Evolutionary conservation across 768 basidiomycete genomes (phyloP).

Genomic region (Pilatotrama ljubarskyi): DNA sequence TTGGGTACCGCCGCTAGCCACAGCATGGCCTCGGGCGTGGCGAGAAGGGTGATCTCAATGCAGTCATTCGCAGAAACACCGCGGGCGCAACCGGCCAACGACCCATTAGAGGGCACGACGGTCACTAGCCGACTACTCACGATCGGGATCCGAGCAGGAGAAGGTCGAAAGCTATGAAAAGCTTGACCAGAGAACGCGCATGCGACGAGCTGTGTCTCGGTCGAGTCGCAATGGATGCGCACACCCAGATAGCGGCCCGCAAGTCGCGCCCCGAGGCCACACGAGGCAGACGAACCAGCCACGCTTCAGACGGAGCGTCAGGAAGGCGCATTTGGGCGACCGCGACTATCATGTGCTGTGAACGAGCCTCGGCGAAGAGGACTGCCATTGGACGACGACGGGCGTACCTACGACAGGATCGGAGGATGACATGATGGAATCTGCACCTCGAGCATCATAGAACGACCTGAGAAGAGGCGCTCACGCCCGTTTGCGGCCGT

Average conservation of each 20-base stretch:
- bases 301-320: slow-evolving; percentile 14
- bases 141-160: neutral
- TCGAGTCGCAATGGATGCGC: neutral
- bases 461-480: slow-evolving; percentile 12
- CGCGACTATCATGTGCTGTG: slow-evolving; percentile 18
- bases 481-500: slow-evolving; percentile 12
- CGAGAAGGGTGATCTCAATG: neutral
- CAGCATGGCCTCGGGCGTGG: slow-evolving; percentile 6
- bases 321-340: slow-evolving; percentile 10
- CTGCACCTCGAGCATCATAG: slow-evolving; percentile 21
- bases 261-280: slow-evolving; percentile 1
- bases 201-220: neutral
- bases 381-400: slow-evolving; percentile 14
- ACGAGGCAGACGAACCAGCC: slow-evolving; percentile 14
- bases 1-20: slow-evolving; percentile 4
- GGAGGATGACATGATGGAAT: slow-evolving; percentile 26
- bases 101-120: neutral
- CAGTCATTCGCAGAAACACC: neutral
- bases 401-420: slow-evolving; percentile 21
- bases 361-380: slow-evolving; percentile 1
- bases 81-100: neutral
- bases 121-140: neutral
- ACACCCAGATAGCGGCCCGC: slow-evolving; percentile 13
- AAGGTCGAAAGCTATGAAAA: slow-evolving; percentile 8
- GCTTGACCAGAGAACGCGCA: slow-evolving; percentile 1